Conservation (phyloP, 495 filamentous ascomycete species). For the Endocarpon pusillum region DNA sequence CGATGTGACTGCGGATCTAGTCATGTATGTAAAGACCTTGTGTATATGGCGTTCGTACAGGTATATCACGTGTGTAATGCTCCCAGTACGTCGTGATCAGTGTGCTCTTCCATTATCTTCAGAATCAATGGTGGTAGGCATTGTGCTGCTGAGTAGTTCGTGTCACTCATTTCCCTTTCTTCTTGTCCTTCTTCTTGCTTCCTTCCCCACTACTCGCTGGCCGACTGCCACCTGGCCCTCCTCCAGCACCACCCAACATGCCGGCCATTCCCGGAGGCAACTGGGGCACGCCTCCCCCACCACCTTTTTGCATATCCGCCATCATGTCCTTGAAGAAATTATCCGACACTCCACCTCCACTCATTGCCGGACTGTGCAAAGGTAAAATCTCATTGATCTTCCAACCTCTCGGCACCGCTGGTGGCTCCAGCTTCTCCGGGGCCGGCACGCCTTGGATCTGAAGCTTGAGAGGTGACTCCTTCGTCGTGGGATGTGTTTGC, state of each 20-base stretch:
- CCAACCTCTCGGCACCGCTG: constrained; percentile 77
- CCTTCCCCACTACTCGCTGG: too few species aligned
- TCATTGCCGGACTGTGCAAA: constrained; percentile 72
- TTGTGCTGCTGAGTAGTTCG: too few species aligned
- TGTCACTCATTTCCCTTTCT: constrained; percentile 1
- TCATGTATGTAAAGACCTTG: too few species aligned
- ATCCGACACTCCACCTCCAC: constrained; percentile 85
- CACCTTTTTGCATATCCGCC: constrained; percentile 61
- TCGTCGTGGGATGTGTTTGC: constrained; percentile 53
- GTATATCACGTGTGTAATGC: too few species aligned
- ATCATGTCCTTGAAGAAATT: constrained; percentile 97
- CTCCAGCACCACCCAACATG: too few species aligned
- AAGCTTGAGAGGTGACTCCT: constrained; percentile 47
- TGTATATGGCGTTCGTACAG: too few species aligned
- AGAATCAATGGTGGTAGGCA: too few species aligned
- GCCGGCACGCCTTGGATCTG: constrained; percentile 49
- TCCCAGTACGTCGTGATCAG: too few species aligned
- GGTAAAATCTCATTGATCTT: constrained; percentile 75
- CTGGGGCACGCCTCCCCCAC: constrained; percentile 27
- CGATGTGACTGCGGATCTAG: too few species aligned
- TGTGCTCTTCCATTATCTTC: too few species aligned
- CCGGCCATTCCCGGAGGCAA: constrained; percentile 24
- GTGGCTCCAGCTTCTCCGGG: constrained; percentile 44
- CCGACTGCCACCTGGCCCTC: too few species aligned
- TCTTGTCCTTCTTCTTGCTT: constrained; percentile 3